phyloP scores from a whole-genome alignment of 2,329 filamentous ascomycete genomes.

The Nigrograna mackinnonii region DNA sequence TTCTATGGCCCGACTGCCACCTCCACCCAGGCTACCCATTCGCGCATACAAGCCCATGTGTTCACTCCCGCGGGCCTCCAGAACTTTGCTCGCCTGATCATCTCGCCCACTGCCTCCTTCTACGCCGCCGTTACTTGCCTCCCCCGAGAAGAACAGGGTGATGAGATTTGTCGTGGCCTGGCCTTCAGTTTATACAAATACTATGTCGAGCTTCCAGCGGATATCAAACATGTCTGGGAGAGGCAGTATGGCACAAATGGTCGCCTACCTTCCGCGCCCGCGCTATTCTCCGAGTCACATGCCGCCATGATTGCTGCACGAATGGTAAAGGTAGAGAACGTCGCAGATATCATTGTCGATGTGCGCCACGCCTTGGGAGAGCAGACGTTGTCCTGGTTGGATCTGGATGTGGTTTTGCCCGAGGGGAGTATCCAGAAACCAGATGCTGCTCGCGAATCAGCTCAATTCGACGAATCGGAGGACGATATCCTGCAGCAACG shows the following conservation, averaged over 20 bases:
- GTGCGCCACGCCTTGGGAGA: slow-evolving; percentile 78
- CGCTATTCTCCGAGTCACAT: slow-evolving; percentile 87
- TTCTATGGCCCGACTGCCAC: slow-evolving; percentile 93
- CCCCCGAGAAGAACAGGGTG: slow-evolving; percentile 91
- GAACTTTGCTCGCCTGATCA: slow-evolving; percentile 87
- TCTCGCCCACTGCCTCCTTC: slow-evolving; percentile 89
- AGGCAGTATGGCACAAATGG: slow-evolving; percentile 55
- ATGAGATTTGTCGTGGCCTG: slow-evolving; percentile 87
- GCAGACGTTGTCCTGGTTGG: slow-evolving; percentile 81
- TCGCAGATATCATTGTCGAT: slow-evolving; percentile 70
- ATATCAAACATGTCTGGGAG: slow-evolving; percentile 72
- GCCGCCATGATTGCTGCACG: slow-evolving; percentile 85
- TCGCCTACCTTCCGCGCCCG: slow-evolving; percentile 65
- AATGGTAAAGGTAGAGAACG: slow-evolving; percentile 82
- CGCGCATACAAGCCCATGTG: slow-evolving; percentile 92
- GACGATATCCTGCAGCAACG: slow-evolving; percentile 70
- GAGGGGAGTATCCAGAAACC: slow-evolving; percentile 65
- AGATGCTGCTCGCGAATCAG: slow-evolving; percentile 51
- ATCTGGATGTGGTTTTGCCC: slow-evolving; percentile 85
- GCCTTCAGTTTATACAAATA: slow-evolving; percentile 95
- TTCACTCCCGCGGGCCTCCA: slow-evolving; percentile 87
- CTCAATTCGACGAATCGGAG: slow-evolving; percentile 63
- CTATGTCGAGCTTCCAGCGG: slow-evolving; percentile 81
- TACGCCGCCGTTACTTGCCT: slow-evolving; percentile 89
- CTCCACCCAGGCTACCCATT: slow-evolving; percentile 85